phyloP scores from a whole-genome alignment of 2,329 filamentous ascomycete species.

The Hypoxylon sp. region DNA sequence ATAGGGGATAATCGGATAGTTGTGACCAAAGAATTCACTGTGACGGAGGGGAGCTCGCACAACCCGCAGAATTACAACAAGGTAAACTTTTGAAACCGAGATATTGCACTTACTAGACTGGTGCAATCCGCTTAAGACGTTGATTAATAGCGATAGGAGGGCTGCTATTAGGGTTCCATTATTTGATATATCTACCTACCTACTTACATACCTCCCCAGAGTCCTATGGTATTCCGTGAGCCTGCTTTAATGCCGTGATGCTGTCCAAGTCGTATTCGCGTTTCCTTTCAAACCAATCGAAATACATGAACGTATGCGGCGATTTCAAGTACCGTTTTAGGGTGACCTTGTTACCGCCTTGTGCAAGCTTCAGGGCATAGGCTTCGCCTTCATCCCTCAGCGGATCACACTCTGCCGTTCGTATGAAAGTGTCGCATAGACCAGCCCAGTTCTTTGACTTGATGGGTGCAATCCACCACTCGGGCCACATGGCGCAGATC shows the following conservation, averaged over 20 bases:
- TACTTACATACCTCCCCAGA: no score
- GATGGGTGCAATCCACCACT: conserved; percentile 49
- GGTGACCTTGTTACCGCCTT: conserved; percentile 56
- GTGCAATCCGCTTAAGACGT: no score
- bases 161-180: no score
- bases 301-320: conserved; percentile 58
- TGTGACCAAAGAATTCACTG: conserved; percentile 36
- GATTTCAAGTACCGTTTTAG: conserved; percentile 56
- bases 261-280: conserved; percentile 47
- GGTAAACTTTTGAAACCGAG: not conserved
- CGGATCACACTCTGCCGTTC: conserved; percentile 51
- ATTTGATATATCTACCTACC: no score
- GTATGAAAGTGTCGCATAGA: conserved; percentile 47
- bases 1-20: conserved; percentile 16
- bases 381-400: conserved; percentile 59
- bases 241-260: conserved; percentile 44
- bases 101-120: no score
- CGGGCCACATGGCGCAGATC: conserved; percentile 43
- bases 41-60: conserved; percentile 16
- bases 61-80: conserved; percentile 4
- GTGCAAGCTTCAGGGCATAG: conserved; percentile 53
- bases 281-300: conserved; percentile 41
- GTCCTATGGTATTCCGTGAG: conserved; percentile 37
- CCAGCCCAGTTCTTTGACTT: conserved; percentile 45
- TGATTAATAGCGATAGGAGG: no score